Evolutionary conservation across 345 rosid species (phyloP).

Genomic region (Crucihimalaya himalaica): DNA sequence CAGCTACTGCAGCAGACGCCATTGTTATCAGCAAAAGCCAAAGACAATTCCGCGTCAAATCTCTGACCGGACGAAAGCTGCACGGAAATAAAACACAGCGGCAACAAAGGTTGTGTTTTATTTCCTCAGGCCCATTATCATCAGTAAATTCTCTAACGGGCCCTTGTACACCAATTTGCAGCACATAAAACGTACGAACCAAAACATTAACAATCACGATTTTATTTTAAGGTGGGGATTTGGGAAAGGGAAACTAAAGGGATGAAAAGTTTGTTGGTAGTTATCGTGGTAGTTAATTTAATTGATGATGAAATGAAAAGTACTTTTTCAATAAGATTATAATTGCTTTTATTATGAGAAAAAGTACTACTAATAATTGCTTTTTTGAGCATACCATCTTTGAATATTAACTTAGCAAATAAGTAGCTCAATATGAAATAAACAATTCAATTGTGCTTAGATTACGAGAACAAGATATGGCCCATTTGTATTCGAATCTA

Average conservation of each 20-base stretch:
- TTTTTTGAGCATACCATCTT: slow-evolving; percentile 35
- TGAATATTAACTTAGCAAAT: slow-evolving; percentile 25
- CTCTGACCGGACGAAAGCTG: slow-evolving; percentile 24
- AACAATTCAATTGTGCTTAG: neutral
- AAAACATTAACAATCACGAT: neutral
- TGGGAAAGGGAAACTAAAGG: slow-evolving; percentile 11
- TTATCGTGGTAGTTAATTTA: slow-evolving; percentile 40
- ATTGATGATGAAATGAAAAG: slow-evolving; percentile 26
- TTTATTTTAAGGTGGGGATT: slow-evolving; percentile 1
- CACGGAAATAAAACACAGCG: slow-evolving; percentile 6
- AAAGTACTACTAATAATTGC: slow-evolving; percentile 16
- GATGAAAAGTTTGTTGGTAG: slow-evolving; percentile 36
- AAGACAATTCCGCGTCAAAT: slow-evolving; percentile 20
- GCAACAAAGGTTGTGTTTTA: neutral
- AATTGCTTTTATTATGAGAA: slow-evolving; percentile 8
- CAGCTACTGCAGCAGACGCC: slow-evolving; percentile 42
- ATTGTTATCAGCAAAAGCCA: slow-evolving; percentile 33
- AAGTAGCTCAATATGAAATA: neutral
- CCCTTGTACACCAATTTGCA: neutral
- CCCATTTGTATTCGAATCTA: slow-evolving; percentile 35
- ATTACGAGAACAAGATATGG: slow-evolving; percentile 32
- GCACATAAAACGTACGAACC: neutral
- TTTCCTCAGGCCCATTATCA: slow-evolving; percentile 26
- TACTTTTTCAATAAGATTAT: slow-evolving; percentile 26
- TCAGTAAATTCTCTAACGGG: slow-evolving; percentile 11